These are phyloP conservation scores for Apium graveolens DNA, from an alignment of 129 eudicot genomes.

Conservation along the genomic window DNA sequence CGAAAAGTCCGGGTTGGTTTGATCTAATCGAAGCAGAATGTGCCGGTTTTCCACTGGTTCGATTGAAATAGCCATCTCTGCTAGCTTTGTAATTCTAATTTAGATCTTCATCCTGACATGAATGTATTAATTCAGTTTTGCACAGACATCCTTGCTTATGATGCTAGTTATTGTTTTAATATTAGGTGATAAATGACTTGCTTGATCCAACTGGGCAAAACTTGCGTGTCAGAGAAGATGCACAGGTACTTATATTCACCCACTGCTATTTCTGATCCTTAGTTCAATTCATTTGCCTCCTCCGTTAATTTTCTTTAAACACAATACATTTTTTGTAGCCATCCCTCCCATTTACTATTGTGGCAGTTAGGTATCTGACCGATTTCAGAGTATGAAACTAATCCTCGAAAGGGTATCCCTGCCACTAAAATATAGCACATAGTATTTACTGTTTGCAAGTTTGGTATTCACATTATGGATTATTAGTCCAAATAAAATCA, in stretches of 20 bases:
- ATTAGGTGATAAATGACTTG: constrained; percentile 94
- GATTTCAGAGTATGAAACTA: background rate
- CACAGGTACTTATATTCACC: constrained; percentile 57
- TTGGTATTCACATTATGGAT: background rate
- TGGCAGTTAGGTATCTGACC: background rate
- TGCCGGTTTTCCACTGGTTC: background rate
- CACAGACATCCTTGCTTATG: background rate
- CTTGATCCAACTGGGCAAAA: constrained; percentile 98
- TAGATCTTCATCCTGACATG: background rate
- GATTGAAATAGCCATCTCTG: background rate
- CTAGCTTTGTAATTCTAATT: background rate
- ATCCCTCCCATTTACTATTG: background rate
- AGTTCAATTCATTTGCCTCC: background rate
- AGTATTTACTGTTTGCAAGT: background rate
- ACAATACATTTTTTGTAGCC: background rate
- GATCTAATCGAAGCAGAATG: background rate
- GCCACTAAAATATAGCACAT: background rate
- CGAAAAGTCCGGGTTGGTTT: background rate
- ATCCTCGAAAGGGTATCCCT: background rate
- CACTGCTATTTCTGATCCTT: background rate
- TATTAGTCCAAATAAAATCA: background rate
- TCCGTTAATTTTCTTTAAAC: background rate
- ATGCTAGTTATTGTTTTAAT: constrained; percentile 20
- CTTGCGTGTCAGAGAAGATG: constrained; percentile 96
- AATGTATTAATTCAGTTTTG: background rate